Evolutionary conservation across 371 early-diverging fungal species (phyloP), one percentile per base, ranked within the genome.

Genomic region (Catenaria anguillulae): DNA sequence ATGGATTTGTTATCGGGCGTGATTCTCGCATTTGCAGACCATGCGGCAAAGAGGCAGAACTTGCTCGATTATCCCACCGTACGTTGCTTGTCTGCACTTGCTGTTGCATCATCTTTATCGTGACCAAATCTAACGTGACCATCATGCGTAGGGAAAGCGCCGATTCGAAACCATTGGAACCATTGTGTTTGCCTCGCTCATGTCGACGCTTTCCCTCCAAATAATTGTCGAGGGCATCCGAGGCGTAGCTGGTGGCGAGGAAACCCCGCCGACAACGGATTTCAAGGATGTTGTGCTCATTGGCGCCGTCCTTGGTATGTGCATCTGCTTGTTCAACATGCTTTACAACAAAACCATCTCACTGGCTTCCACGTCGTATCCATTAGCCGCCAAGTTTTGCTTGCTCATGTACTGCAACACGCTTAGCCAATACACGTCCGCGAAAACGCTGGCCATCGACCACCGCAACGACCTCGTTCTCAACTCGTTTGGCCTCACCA

Each of bases 101-200:
- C 17, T 40, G 5, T 10, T 40, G 40, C 40, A 40, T 10, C 5
- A 40, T 10, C 12, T 29, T 34, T 6, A 21, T 13, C 62, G 5
- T 62, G 31, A 21, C 15, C 29, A 23, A 36, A 37, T 24, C 23
- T 34, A 23, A n/a, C n/a, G n/a, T n/a, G n/a, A n/a, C n/a, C n/a
- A n/a, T n/a, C n/a, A n/a, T n/a, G n/a, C n/a, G n/a, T n/a, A n/a
- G n/a, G 84, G 95, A n/a, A 89, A 87, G 66, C 80, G 81, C 35
- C 78, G 90, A 40, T 79, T 91, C 70, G 93, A 94, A 72, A 92
- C 93, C 8, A 87, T 87, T 23, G 93, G 92, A n/a, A 89, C 91
- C n/a, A 92, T 94, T 64, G 86, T 95, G 24, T 93, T 94, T 73
- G 75, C 90, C 0, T 82, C 85, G 26, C 75, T 93, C 26, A 94